Evolutionary conservation across 2,329 filamentous ascomycete genomes (phyloP), one percentile per base, ranked within the genome.

Genomic region (Triangularia verruculosa): DNA sequence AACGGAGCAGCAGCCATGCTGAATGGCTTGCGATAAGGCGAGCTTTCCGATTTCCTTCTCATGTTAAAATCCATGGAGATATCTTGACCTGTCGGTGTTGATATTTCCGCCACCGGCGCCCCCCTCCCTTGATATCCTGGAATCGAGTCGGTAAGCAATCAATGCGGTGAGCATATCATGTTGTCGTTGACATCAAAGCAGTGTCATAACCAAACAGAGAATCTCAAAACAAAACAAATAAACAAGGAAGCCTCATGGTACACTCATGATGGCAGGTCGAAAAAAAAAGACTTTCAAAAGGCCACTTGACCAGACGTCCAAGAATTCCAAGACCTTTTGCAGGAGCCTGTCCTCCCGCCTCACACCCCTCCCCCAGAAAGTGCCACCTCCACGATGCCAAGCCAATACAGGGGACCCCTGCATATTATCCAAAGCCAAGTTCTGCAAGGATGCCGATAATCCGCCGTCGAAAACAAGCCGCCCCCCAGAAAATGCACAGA

Each of bases 1-100:
- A 68, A 8, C 2, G 64, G 67, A 24, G 61, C 24, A 28, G 34
- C 47, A 3, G 62, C 55, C 63, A 69, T 66, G 53, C 57, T 39
- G 39, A 61, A 63, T 30, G 61, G 63, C 52, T 68, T 69, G 20
- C 64, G 64, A 54, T 67, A 69, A 6, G 67, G 64, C 20, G 64
- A 64, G 30, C 55, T 59, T 27, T 54, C 47, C 7, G 52, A 17
- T 5, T 11, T 1, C 13, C 39, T 13, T 17, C 54, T 64, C 54
- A 62, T 63, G 51, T 47, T 43, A 20, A 12, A 11, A 20, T 47
- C 39, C 39, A 47, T 47, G 6, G 13, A 47, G n/a, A 20, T 20
- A 22, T 9, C 39, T 20, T 17, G 13, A 8, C 5, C 39, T 47
- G 17, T 47, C 20, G 22, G 28, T 30, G 55, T 30, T 57, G 28